Evolutionary conservation across 768 basidiomycete genomes (phyloP).

Genomic region (Xerocomus potaroensis): DNA sequence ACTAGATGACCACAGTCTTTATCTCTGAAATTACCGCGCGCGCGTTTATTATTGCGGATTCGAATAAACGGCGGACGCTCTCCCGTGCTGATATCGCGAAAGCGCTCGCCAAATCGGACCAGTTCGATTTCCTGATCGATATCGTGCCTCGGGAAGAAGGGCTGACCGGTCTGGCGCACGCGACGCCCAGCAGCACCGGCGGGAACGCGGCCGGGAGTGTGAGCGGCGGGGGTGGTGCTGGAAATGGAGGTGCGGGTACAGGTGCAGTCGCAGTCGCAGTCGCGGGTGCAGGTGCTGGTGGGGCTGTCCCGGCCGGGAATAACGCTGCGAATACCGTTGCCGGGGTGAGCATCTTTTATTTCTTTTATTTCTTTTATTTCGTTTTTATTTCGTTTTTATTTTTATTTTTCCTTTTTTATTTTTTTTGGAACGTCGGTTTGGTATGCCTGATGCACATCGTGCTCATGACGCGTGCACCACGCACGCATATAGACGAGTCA

Average conservation of each 20-base stretch:
- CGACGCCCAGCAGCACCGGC: neutral
- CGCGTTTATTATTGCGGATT: constrained; percentile 93
- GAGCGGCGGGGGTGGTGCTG: neutral
- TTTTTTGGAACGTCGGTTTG: too few species aligned
- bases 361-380: neutral
- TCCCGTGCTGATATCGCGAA: constrained; percentile 92
- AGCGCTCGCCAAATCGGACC: constrained; percentile 88
- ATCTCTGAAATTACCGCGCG: constrained; percentile 95
- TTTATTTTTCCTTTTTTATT: too few species aligned
- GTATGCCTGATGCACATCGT: neutral
- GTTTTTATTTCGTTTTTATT: too few species aligned
- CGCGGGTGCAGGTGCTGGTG: too few species aligned
- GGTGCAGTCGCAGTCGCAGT: too few species aligned
- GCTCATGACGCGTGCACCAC: neutral
- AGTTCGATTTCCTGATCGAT: constrained; percentile 97
- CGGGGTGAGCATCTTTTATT: constrained; percentile 19
- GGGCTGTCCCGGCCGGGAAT: neutral
- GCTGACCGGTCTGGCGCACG: constrained; percentile 20
- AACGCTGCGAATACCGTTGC: constrained; percentile 12
- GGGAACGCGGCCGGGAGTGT: neutral
- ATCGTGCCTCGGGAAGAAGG: constrained; percentile 85
- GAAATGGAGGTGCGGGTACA: neutral
- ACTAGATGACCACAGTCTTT: constrained; percentile 79
- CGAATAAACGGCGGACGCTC: constrained; percentile 93
- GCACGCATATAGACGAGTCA: constrained; percentile 21